Percentiles rank a stretch among this genome's conserved stretches.
Evolutionary conservation across 2,329 filamentous ascomycete species (phyloP).

Genomic region (Tothia fuscella): DNA sequence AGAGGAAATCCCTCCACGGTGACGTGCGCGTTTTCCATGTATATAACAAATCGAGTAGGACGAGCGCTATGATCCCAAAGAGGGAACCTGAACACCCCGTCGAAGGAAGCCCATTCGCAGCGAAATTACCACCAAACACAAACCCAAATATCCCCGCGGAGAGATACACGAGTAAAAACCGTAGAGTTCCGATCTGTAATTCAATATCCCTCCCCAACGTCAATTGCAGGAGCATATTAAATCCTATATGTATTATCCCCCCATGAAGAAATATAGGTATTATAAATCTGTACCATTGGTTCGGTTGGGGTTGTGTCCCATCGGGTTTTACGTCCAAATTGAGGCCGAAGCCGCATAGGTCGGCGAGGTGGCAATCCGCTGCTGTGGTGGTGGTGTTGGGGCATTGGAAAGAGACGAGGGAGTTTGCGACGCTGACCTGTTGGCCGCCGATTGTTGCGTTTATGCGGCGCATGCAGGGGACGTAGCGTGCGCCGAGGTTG

Average conservation of each 20-base stretch:
- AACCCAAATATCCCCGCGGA: conserved; percentile 90
- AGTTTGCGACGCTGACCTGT: background rate
- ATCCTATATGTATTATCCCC: conserved; percentile 85
- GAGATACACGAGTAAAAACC: conserved; percentile 84
- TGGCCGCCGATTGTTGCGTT: conserved; percentile 46
- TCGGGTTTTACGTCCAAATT: conserved; percentile 35
- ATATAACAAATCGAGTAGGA: conserved; percentile 80
- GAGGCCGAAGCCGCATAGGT: conserved; percentile 75
- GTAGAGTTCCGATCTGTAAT: conserved; percentile 71
- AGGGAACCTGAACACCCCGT: conserved; percentile 78
- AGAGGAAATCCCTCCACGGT: conserved; percentile 74
- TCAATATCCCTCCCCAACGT: conserved; percentile 91
- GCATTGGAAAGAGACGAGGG: conserved; percentile 55
- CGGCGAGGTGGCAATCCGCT: conserved; percentile 56
- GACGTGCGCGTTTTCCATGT: conserved; percentile 71
- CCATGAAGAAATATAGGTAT: conserved; percentile 90
- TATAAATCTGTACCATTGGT: conserved; percentile 98
- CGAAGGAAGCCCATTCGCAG: conserved; percentile 66
- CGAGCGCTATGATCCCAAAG: conserved; percentile 84
- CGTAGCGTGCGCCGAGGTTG: conserved; percentile 90
- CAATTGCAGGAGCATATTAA: conserved; percentile 87
- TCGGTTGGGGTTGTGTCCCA: conserved; percentile 52
- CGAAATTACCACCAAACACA: conserved; percentile 88
- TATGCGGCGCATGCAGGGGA: conserved; percentile 88
- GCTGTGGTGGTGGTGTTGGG: conserved; percentile 53